A percentile compares a stretch with the other conserved stretches of the same genome.
These are phyloP conservation scores for Aquilaria agallochum DNA, from an alignment of 441 rosid species.

Conservation along the genomic window DNA sequence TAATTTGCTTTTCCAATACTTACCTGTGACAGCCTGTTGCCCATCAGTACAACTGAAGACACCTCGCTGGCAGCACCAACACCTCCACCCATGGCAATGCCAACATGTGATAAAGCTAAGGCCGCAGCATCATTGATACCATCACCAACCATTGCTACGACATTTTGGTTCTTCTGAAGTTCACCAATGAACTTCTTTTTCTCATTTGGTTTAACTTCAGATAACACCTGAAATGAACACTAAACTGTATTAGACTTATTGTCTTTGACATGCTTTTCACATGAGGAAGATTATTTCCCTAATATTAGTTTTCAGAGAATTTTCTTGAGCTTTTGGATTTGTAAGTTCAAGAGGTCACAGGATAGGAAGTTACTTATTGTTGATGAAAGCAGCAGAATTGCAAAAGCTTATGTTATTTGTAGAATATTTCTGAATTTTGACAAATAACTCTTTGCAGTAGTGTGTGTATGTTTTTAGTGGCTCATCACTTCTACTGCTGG, in stretches of 20 bases:
- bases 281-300: background rate
- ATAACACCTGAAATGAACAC: constrained; percentile 52
- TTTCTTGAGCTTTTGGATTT: too few relatives aligned
- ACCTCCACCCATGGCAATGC: constrained; percentile 94
- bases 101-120: constrained; percentile 84
- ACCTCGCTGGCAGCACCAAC: constrained; percentile 98
- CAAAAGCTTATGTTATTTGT: too few relatives aligned
- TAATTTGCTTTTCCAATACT: too few relatives aligned
- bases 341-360: too few relatives aligned
- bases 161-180: constrained; percentile 65
- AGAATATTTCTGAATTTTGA: too few relatives aligned
- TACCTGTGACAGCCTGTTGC: constrained; percentile 92
- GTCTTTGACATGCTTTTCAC: background rate
- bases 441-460: too few relatives aligned
- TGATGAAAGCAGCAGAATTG: too few relatives aligned
- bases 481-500: too few relatives aligned
- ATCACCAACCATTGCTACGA: constrained; percentile 97
- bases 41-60: constrained; percentile 89
- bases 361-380: too few relatives aligned
- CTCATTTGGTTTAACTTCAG: constrained; percentile 85
- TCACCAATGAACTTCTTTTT: constrained; percentile 68
- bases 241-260: background rate
- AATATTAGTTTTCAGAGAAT: background rate
- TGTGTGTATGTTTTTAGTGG: too few relatives aligned
- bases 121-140: constrained; percentile 99